Evolutionary conservation across 768 basidiomycete species (phyloP), one percentile per base, ranked within the genome.

Genomic region (Boletus sp.): DNA sequence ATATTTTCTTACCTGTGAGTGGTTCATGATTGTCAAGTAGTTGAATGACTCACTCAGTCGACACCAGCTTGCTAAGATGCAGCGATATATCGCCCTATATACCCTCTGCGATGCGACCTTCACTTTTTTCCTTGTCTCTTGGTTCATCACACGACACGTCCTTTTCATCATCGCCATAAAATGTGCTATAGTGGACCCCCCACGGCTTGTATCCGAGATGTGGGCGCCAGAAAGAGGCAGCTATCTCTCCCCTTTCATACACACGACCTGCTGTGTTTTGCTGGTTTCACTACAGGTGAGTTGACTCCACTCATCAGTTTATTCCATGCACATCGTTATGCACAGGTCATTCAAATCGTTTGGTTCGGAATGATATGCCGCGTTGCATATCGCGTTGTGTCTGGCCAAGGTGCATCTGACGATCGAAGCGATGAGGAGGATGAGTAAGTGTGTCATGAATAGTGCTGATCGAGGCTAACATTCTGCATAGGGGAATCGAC

Each of bases 301-400:
- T 35, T 15, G 7, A 6, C 36, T 20, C 17, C 12, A 12, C 32
- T 2, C 28, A 2, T 33, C 35, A 7, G 24, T 30, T 50, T 45
- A 45, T 30, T 5, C 30, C 14, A 44, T 59, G 35, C 60, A 61
- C 47, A 68, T 29, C 32, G 12, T n/a, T 29, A 15, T 24, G 41
- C 40, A 10, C 59, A 92, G 90, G 65, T 84, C n/a, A 62, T 93
- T 17, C 90, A 93, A 70, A 71, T 83, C 14, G 70, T 92, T 30
- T 98, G 96, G 96, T 92, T 93, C 71, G 77, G 78, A 63, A 86
- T 90, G 85, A 94, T 96, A 60, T 84, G 84, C 61, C 82, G 85
- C 30, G 81, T 97, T 24, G 91, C 91, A n/a, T 92, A 83, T 73
- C 78, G 85, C 29, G 94, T 95, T 4, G 64, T 95, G 35, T 78